Conservation (phyloP, 2,329 filamentous ascomycete species). For the Monosporascus ibericus region DNA sequence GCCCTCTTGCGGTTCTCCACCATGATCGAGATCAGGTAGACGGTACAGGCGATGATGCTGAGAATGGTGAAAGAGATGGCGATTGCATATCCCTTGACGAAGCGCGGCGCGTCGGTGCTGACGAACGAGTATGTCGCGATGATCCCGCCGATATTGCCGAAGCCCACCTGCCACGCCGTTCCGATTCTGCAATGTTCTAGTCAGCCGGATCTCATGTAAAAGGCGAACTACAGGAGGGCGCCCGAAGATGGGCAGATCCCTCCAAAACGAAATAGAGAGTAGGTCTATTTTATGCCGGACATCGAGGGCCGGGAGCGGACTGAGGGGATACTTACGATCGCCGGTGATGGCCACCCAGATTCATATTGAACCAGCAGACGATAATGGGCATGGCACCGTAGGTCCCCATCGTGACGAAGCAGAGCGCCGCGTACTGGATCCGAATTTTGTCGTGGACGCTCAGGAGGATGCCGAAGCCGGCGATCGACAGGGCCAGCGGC, state of each 20-base stretch:
- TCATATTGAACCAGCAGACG: constrained; percentile 80
- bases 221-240: too few relatives aligned
- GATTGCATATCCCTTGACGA: constrained; percentile 69
- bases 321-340: constrained; percentile 27
- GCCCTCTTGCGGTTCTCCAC: constrained; percentile 56
- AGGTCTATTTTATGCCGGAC: too few relatives aligned
- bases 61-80: constrained; percentile 68
- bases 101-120: constrained; percentile 59
- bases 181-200: constrained; percentile 45
- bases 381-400: constrained; percentile 90
- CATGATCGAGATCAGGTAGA: constrained; percentile 55
- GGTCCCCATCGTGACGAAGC: constrained; percentile 71
- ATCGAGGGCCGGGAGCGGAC: too few relatives aligned
- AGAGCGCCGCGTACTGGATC: constrained; percentile 73
- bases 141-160: constrained; percentile 75
- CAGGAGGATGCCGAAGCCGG: constrained; percentile 71
- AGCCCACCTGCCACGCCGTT: constrained; percentile 70
- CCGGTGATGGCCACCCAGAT: constrained; percentile 66
- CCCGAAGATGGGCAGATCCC: background rate
- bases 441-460: constrained; percentile 59
- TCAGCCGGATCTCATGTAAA: background rate
- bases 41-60: constrained; percentile 52
- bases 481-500: constrained; percentile 62
- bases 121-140: constrained; percentile 69
- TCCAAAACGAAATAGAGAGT: background rate